Percentiles rank a stretch among this genome's conserved stretches.
phyloP scores from a whole-genome alignment of 1,139 yeast species.

The Trichomonascaceae sp. region DNA sequence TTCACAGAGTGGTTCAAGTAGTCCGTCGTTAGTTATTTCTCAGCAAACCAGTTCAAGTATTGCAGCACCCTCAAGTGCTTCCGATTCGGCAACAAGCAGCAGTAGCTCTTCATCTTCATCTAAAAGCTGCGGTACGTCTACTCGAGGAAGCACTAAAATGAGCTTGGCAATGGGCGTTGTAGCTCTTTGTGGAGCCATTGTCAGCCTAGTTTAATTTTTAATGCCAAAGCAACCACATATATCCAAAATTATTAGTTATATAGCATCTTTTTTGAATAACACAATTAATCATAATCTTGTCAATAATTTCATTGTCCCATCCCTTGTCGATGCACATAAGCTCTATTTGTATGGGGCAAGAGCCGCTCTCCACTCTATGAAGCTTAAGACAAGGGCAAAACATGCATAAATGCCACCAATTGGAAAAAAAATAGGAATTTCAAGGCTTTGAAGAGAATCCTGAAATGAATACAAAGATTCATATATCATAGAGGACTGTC shows the following conservation, averaged over 20 bases:
- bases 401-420: background rate
- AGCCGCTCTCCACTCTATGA: background rate
- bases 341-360: background rate
- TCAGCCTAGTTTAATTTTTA: background rate
- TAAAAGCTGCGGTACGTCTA: background rate
- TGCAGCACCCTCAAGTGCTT: background rate
- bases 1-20: background rate
- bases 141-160: background rate
- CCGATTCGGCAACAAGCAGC: background rate
- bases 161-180: background rate
- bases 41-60: slow-evolving; percentile 8
- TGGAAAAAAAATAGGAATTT: background rate
- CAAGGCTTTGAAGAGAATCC: background rate
- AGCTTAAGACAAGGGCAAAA: background rate
- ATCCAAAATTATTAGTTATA: background rate
- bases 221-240: background rate
- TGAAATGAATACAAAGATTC: background rate
- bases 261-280: background rate
- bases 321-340: background rate
- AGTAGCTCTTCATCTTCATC: slow-evolving; percentile 2
- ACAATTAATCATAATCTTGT: background rate
- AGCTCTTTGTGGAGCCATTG: background rate
- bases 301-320: background rate
- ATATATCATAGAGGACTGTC: background rate
- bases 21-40: background rate